Conservation (phyloP, 305 asterid genomes). For the Ilex paraguariensis region DNA sequence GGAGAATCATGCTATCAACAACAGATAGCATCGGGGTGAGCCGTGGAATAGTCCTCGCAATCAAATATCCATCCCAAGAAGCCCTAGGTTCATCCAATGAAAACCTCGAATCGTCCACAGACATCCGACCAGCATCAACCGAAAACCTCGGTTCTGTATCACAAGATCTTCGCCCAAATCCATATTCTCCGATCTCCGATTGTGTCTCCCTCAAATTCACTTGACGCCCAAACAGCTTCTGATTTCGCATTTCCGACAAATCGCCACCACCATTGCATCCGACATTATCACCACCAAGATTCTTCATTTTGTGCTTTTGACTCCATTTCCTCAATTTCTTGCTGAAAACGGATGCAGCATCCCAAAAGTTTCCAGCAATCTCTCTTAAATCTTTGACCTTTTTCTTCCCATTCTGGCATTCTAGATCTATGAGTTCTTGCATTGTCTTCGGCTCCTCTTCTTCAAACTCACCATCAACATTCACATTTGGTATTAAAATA, state of each 20-base stretch:
- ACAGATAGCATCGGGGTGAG: conserved; percentile 82
- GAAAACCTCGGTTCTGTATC: conserved; percentile 67
- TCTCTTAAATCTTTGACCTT: conserved; percentile 57
- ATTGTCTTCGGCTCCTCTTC: conserved; percentile 74
- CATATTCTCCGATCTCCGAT: conserved; percentile 34
- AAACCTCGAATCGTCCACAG: conserved; percentile 25
- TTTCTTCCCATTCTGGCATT: conserved; percentile 43
- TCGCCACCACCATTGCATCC: conserved; percentile 17
- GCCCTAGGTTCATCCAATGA: conserved; percentile 87
- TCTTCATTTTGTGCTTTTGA: conserved; percentile 51
- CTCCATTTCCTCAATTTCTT: conserved; percentile 83
- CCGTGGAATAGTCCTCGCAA: conserved; percentile 83
- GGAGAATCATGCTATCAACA: conserved; percentile 55
- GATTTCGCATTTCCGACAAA: background rate
- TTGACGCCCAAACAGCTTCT: conserved; percentile 8
- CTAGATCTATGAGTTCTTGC: conserved; percentile 90
- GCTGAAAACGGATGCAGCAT: conserved; percentile 77
- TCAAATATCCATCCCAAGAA: conserved; percentile 97
- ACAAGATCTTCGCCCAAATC: conserved; percentile 64
- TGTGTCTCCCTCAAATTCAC: conserved; percentile 31
- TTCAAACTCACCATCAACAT: conserved; percentile 22
- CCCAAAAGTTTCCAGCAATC: conserved; percentile 60
- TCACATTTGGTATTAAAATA: conserved; percentile 11
- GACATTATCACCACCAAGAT: conserved; percentile 18
- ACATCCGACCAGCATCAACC: conserved; percentile 45